Conservation (phyloP, 2,329 filamentous ascomycete genomes). For the Xylariaceae sp. region DNA sequence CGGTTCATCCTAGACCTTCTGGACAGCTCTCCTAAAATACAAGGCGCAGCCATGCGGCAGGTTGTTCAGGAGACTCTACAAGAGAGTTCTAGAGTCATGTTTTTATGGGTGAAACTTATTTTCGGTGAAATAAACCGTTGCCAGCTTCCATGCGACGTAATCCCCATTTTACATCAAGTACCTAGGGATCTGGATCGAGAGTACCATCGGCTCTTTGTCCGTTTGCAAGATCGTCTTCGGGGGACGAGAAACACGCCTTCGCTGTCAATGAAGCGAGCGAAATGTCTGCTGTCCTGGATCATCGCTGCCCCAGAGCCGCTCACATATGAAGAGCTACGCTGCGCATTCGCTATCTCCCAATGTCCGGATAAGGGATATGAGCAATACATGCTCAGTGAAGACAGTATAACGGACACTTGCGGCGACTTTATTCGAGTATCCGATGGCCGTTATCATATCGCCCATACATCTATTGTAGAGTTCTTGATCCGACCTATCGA, state of each 20-base stretch:
- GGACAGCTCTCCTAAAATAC: conserved; percentile 12
- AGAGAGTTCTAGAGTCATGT: conserved; percentile 13
- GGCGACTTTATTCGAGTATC: conserved; percentile 15
- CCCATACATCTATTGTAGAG: conserved; percentile 17
- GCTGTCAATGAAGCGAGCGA: conserved; percentile 14
- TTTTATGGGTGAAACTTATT: conserved; percentile 19
- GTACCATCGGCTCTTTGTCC: conserved; percentile 15
- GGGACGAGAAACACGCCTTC: neutral
- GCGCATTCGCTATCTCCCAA: conserved; percentile 11
- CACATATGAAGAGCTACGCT: conserved; percentile 10
- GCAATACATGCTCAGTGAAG: conserved; percentile 1
- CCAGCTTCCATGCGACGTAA: conserved; percentile 5
- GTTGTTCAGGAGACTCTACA: conserved; percentile 13
- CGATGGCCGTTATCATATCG: conserved; percentile 12
- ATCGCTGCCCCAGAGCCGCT: conserved; percentile 18
- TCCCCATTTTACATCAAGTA: conserved; percentile 1
- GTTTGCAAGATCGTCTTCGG: conserved; percentile 3
- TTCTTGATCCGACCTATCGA: conserved; percentile 13
- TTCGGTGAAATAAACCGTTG: conserved; percentile 21
- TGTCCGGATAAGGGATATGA: conserved; percentile 1
- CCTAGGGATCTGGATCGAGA: conserved; percentile 18
- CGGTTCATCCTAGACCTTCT: conserved; percentile 9
- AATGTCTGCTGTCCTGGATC: conserved; percentile 20
- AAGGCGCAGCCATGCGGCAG: neutral
- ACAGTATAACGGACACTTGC: conserved; percentile 14